Evolutionary conservation across 2,329 filamentous ascomycete genomes (phyloP), one percentile per base, ranked within the genome.

Genomic region (Diplodia scrobiculata): DNA sequence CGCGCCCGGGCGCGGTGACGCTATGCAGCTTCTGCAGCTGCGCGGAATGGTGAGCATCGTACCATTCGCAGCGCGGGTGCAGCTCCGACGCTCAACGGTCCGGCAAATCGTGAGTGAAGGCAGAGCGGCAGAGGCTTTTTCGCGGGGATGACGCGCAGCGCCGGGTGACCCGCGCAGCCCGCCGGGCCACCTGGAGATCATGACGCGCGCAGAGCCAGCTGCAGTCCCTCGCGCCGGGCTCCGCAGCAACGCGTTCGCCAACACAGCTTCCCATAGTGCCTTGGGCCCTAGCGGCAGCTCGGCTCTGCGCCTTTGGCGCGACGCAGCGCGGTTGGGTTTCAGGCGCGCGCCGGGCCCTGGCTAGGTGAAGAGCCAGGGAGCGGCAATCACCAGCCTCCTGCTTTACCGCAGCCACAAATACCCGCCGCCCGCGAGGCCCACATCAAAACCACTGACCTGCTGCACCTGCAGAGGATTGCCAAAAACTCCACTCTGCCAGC

Each of bases 351-450:
- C 25, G 25, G 25, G 25, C 1, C 25, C 25, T 25, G 25, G 25
- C 25, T 25, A 25, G 25, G 25, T 25, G 25, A 25, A 25, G 25
- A 25, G 25, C 54, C 54, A 21, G 55, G 55, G 55, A 48, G 55
- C 38, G 55, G 25, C 29, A 32, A 34, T 63, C 60, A 45, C 60
- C 60, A 63, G 60, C 60, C 60, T 63, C 60, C 48, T 53, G 45
- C 41, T 29, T 63, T 63, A 38, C 32, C 50, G 60, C 60, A 52
- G 60, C 60, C 60, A 63, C 60, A 63, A 51, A 63, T 63, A 63
- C 55, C 47, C 41, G 32, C 45, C 14, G 27, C 27, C 52, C 52
- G 17, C 21, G 50, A 29, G 58, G 41, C 45, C 58, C 58, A 62
- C 58, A 62, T 62, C 38, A 41, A 62, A 62, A 62, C 36, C 55